These are phyloP conservation scores for Neoboletus subvelutipes DNA, from an alignment of 768 basidiomycete species.

Conservation along the genomic window DNA sequence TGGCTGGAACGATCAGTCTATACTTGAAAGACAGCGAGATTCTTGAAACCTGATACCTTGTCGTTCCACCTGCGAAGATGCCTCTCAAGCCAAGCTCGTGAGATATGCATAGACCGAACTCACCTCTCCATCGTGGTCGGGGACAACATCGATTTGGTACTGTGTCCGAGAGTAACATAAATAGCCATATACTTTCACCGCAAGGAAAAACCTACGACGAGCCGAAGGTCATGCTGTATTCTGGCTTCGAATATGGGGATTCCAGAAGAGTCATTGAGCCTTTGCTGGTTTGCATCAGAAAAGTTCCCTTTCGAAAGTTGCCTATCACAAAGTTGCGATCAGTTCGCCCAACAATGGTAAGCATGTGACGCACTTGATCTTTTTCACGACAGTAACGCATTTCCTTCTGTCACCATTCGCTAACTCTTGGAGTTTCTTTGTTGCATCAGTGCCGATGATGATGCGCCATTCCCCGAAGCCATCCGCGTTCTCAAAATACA, in stretches of 20 bases:
- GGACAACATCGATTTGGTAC: conserved; percentile 51
- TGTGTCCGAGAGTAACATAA: conserved; percentile 28
- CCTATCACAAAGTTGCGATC: conserved; percentile 33
- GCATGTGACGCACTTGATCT: conserved; percentile 52
- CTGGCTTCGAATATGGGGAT: conserved; percentile 71
- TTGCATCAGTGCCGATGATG: conserved; percentile 51
- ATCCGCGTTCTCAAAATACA: conserved; percentile 57
- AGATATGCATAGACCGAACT: not conserved
- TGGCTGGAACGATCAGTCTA: conserved; percentile 28
- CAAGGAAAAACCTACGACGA: conserved; percentile 42
- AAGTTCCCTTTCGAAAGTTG: conserved; percentile 71
- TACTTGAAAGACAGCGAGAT: not conserved
- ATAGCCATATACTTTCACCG: not conserved
- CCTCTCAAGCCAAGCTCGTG: not conserved
- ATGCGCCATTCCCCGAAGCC: conserved; percentile 68
- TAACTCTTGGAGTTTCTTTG: conserved; percentile 47
- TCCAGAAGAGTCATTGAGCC: conserved; percentile 45
- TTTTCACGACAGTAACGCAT: conserved; percentile 60
- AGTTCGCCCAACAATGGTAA: not conserved
- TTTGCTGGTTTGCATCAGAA: conserved; percentile 66
- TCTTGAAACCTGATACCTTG: conserved; percentile 34
- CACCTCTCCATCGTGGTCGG: conserved; percentile 35
- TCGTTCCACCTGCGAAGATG: conserved; percentile 34
- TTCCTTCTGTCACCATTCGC: conserved; percentile 44
- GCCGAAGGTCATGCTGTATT: conserved; percentile 51